A percentile compares a stretch with the other conserved stretches of the same genome.
These are phyloP conservation scores for Colletotrichum sp. DNA, from an alignment of 2,329 filamentous ascomycete species.

Conservation along the genomic window DNA sequence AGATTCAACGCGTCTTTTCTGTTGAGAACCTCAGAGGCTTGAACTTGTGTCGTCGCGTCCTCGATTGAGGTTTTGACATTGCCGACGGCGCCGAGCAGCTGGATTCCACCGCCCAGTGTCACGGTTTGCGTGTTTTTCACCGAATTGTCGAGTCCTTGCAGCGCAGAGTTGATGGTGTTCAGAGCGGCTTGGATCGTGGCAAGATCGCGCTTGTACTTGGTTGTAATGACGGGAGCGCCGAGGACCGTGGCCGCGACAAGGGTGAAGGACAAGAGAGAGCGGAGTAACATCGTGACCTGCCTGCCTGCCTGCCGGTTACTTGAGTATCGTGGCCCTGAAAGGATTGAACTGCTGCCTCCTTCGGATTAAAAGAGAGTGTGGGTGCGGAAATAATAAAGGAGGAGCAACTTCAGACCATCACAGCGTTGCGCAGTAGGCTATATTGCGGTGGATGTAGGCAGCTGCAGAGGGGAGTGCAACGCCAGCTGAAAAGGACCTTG, in stretches of 20 bases:
- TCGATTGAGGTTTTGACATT: not conserved
- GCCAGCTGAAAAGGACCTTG: not conserved
- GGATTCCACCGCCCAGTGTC: not conserved
- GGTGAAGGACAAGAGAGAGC: not conserved
- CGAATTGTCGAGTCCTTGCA: slow-evolving; percentile 9
- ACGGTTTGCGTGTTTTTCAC: not conserved
- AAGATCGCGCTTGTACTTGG: slow-evolving; percentile 1
- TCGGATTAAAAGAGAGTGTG: slow-evolving; percentile 6
- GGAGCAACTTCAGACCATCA: slow-evolving; percentile 11
- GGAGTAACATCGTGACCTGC: slow-evolving; percentile 5
- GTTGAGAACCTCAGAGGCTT: not conserved
- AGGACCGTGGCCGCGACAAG: not conserved
- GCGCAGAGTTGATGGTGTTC: slow-evolving; percentile 12
- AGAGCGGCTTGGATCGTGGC: slow-evolving; percentile 4
- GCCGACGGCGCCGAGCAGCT: not conserved
- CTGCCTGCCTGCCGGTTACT: not conserved
- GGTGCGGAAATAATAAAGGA: not conserved
- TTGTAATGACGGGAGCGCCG: not conserved
- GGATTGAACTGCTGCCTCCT: not conserved
- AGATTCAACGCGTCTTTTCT: not conserved
- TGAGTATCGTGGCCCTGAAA: not conserved
- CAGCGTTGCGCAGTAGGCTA: not conserved
- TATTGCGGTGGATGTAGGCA: not conserved
- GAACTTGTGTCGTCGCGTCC: slow-evolving; percentile 10
- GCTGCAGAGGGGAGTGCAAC: not conserved